Base-by-base conservation (phyloP, 345 rosid genomes). In the Raphanus raphanistrum region DNA sequence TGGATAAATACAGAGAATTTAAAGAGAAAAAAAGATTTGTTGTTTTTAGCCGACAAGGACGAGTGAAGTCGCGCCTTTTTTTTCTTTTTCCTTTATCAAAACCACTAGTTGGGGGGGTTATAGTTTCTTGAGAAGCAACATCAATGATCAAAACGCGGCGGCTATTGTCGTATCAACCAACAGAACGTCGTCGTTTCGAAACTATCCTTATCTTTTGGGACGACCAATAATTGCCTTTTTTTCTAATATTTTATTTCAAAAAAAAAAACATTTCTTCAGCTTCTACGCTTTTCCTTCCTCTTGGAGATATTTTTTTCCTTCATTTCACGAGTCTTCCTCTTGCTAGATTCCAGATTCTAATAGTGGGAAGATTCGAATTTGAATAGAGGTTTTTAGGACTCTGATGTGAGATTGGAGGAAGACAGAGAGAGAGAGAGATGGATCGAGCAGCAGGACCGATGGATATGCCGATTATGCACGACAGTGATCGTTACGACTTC, bases 381-480 rank as follows among this genome's bases (percentile, higher is more conserved):
- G 38, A 66, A 60, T 69, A 26, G 70, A 60, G 63, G 41, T 35
- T 43, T 41, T 13, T 8, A 25, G 15, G 41, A 6, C 41, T 63
- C 29, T 76, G 60, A 80, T 75, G 78, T 57, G 66, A 73, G 21
- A 41, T 41, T 28, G 64, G 4, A 36, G 25, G 38, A 2, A 15
- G 41, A 28, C 2, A 17, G 43, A n/a, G n/a, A 62, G 63, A 11
- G 32, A 60, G 76, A 50, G 63, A 52, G 54, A 70, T 75, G 93
- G 86, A 89, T 86, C 88, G 87, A 72, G 70, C 81, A 59, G 78
- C 83, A 54, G 88, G 88, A 13, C 88, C 88, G n/a, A 88, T 90
- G 91, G 96, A 92, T 76, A 59, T 92, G 94, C 98, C 97, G 84
- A 95, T 92, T 81, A 86, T 90, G 88, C 98, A 95, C 86, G 98